Evolutionary conservation across 208 protist species (phyloP).

Genomic region (Trypanosoma vivax): DNA sequence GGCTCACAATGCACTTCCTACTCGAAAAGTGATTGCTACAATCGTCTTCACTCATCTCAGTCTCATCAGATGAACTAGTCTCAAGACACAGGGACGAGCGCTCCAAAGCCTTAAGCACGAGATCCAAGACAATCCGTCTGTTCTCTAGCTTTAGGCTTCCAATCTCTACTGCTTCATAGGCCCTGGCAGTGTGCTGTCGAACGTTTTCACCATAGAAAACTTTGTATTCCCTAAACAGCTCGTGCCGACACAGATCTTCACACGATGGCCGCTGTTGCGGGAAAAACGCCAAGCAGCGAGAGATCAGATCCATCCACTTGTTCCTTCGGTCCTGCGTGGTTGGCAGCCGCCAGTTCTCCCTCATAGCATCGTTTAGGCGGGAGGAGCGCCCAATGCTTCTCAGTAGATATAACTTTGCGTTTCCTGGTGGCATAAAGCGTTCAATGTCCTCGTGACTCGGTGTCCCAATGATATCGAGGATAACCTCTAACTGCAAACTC

Average conservation of each 20-base stretch:
- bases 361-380: constrained; percentile 40
- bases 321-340: constrained; percentile 27
- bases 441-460: constrained; percentile 56
- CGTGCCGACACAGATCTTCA: constrained; percentile 56
- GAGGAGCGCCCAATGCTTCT: constrained; percentile 48
- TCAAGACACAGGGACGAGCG: constrained; percentile 19
- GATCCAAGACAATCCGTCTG: constrained; percentile 40
- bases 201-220: constrained; percentile 73
- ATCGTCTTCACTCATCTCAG: constrained; percentile 19
- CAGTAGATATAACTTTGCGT: constrained; percentile 75
- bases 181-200: constrained; percentile 30
- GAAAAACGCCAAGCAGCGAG: constrained; percentile 71
- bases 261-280: constrained; percentile 72
- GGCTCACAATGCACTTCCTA: neutral
- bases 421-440: constrained; percentile 65
- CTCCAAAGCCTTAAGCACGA: constrained; percentile 29
- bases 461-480: constrained; percentile 74
- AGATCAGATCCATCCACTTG: constrained; percentile 76
- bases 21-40: constrained; percentile 1
- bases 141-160: constrained; percentile 38
- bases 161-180: constrained; percentile 30
- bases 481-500: constrained; percentile 73
- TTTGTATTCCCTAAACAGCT: constrained; percentile 56
- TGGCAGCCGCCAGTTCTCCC: constrained; percentile 44
- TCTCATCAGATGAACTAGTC: constrained; percentile 22